These are phyloP conservation scores for Diaporthe eres DNA, from an alignment of 2,329 filamentous ascomycete genomes.

Conservation along the genomic window DNA sequence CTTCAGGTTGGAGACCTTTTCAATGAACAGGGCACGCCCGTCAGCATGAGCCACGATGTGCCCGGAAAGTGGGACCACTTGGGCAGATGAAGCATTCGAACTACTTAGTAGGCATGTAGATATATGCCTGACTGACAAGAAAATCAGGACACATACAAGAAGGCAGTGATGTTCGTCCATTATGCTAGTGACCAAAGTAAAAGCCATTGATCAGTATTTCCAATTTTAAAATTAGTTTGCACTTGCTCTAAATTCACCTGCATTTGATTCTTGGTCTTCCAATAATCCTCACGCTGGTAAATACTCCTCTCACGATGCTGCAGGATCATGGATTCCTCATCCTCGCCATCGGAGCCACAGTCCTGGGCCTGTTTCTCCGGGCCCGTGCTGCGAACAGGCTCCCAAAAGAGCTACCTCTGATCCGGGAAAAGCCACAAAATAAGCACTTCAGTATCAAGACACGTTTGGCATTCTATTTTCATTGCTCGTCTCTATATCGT, in stretches of 20 bases:
- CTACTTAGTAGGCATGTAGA: neutral
- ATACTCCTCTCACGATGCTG: neutral
- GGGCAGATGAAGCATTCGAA: neutral
- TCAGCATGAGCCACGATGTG: too few relatives aligned
- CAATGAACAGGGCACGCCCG: neutral
- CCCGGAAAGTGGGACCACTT: too few relatives aligned
- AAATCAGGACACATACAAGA: neutral
- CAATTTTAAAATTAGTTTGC: neutral
- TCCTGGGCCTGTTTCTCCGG: neutral
- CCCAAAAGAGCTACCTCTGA: neutral
- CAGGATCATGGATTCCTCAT: neutral
- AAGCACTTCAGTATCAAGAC: neutral
- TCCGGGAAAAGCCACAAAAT: neutral
- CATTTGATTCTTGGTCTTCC: neutral
- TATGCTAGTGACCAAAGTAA: neutral
- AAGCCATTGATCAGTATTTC: neutral
- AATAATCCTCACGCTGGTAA: neutral
- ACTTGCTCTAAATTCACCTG: neutral
- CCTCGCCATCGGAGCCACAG: neutral
- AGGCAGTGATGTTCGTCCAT: neutral
- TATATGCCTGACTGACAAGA: neutral
- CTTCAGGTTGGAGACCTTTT: neutral
- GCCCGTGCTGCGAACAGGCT: neutral
- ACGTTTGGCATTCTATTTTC: neutral
- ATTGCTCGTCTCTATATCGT: neutral